A percentile compares a stretch with the other conserved stretches of the same genome.
phyloP scores from a whole-genome alignment of 371 early-diverging fungal species.

The Rhizopus stolonifer region DNA sequence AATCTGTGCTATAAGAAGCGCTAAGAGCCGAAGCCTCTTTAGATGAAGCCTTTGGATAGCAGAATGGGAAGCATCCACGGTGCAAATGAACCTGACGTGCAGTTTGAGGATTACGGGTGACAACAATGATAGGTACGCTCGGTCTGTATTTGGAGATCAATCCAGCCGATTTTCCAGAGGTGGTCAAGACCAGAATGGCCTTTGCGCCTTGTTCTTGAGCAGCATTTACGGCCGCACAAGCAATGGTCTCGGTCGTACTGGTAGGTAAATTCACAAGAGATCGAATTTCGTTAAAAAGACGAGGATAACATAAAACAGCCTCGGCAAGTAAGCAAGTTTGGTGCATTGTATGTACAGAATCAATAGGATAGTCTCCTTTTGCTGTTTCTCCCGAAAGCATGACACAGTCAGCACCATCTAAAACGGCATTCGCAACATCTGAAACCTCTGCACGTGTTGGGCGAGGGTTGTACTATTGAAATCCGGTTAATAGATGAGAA shows the following conservation, averaged over 20 bases:
- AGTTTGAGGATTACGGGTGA: constrained; percentile 79
- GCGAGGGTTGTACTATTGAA: constrained; percentile 75
- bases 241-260: constrained; percentile 89
- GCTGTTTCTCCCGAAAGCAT: constrained; percentile 99
- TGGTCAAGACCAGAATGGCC: constrained; percentile 83
- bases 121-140: constrained; percentile 84
- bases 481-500: constrained; percentile 6
- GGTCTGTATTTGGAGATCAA: constrained; percentile 95
- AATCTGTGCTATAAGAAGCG: constrained; percentile 31
- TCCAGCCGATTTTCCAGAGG: constrained; percentile 78
- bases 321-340: constrained; percentile 77
- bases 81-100: constrained; percentile 88
- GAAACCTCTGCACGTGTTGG: constrained; percentile 99
- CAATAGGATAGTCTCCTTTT: constrained; percentile 82
- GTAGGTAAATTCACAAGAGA: constrained; percentile 72
- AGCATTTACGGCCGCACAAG: constrained; percentile 90
- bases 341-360: constrained; percentile 77
- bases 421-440: constrained; percentile 97
- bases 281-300: constrained; percentile 81
- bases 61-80: constrained; percentile 90
- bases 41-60: constrained; percentile 58
- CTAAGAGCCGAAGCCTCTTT: constrained; percentile 48
- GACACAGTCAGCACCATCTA: constrained; percentile 97
- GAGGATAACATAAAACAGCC: constrained; percentile 74
- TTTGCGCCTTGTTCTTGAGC: constrained; percentile 86